A percentile compares a stretch with the other conserved stretches of the same genome.
Evolutionary conservation across 75 land plant species (phyloP).

Genomic region (Chamaecyparis obtusa): DNA sequence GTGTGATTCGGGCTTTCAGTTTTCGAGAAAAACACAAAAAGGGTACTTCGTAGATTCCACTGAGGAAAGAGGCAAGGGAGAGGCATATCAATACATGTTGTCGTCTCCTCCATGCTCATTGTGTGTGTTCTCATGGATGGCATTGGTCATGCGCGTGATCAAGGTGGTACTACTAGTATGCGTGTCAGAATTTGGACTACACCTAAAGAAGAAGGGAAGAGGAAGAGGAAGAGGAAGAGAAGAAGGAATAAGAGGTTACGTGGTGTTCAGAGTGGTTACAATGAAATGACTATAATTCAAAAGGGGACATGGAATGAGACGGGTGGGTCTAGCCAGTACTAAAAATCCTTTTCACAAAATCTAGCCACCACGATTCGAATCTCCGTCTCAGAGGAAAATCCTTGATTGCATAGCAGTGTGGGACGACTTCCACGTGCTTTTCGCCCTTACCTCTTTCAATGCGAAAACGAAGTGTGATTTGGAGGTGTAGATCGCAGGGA

Average conservation of each 20-base stretch:
- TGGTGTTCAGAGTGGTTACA: background rate
- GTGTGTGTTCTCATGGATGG: background rate
- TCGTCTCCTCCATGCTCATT: background rate
- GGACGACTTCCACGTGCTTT: conserved; percentile 7
- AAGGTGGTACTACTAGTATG: background rate
- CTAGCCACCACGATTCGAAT: conserved; percentile 13
- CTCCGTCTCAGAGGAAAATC: conserved; percentile 11
- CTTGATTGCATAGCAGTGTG: conserved; percentile 11
- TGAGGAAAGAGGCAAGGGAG: background rate
- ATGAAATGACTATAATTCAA: background rate
- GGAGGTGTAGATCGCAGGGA: background rate
- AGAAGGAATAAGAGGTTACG: no score
- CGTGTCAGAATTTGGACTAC: conserved; percentile 4
- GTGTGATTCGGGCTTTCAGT: background rate
- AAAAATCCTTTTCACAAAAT: conserved; percentile 10
- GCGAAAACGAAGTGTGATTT: conserved; percentile 13
- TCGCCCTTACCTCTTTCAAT: conserved; percentile 6
- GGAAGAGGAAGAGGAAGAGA: background rate
- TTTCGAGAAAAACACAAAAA: background rate
- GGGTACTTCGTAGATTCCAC: background rate
- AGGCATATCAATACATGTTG: background rate
- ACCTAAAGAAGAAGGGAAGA: background rate
- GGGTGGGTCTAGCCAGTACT: conserved; percentile 11
- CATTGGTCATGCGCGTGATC: conserved; percentile 1
- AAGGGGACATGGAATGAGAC: conserved; percentile 13